phyloP scores from a whole-genome alignment of 352 stramenopile species.

The Pythium dissotocum region DNA sequence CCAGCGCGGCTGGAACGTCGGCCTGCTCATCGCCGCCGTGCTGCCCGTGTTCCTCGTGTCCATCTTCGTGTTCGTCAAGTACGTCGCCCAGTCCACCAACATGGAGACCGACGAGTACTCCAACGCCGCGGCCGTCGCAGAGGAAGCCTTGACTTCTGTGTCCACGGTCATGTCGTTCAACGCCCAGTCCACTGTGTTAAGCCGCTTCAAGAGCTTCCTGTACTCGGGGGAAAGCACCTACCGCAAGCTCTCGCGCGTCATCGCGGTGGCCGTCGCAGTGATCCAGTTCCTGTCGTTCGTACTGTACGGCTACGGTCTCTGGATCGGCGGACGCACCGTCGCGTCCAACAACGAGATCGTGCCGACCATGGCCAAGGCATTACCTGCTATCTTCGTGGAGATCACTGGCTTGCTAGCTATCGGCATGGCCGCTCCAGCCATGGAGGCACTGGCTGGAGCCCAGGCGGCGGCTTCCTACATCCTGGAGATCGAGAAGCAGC shows the following conservation, averaged over 20 bases:
- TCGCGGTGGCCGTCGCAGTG: constrained; percentile 22
- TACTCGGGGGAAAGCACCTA: constrained; percentile 24
- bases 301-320: constrained; percentile 29
- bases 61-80: constrained; percentile 24
- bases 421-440: constrained; percentile 24
- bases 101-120: constrained; percentile 40
- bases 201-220: constrained; percentile 25
- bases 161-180: constrained; percentile 44
- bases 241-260: constrained; percentile 22
- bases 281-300: constrained; percentile 34
- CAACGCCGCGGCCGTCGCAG: constrained; percentile 37
- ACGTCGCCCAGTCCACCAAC: constrained; percentile 30
- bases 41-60: constrained; percentile 38
- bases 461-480: constrained; percentile 26
- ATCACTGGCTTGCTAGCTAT: constrained; percentile 28
- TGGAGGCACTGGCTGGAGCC: constrained; percentile 26
- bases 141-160: constrained; percentile 45
- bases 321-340: constrained; percentile 27
- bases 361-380: constrained; percentile 24
- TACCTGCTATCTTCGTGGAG: constrained; percentile 28
- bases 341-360: constrained; percentile 21
- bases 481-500: constrained; percentile 29
- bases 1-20: constrained; percentile 40
- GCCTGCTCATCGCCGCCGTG: constrained; percentile 37
- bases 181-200: constrained; percentile 17